Evolutionary conservation across 441 rosid species (phyloP), one percentile per base, ranked within the genome.

Genomic region (Melastoma candidum): DNA sequence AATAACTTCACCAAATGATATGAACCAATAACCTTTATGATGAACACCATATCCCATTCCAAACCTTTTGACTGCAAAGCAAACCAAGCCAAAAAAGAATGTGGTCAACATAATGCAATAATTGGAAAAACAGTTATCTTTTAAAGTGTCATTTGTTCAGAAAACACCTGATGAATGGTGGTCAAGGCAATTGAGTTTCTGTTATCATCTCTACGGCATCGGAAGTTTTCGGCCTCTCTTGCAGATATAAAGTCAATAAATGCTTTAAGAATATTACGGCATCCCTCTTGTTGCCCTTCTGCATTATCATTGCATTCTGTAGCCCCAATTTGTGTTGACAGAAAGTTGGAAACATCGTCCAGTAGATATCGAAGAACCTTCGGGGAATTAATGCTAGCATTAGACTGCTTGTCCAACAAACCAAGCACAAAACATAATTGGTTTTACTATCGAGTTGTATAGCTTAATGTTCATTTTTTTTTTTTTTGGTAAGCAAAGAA

Each of bases 41-140:
- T 74, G 81, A 93, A 93, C 71, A 88, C 97, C 44, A 70, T 59
- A 73, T 88, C 98, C 98, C 98, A 93, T 60, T 93, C 98, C 64
- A 93, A 74, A 67, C 98, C 98, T 78, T 93, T 93, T 25, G 98
- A 88, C 98, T 88, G 81, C 87, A 75, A 52, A 25, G 36, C 49
- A 64, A 56, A 46, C 39, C 46, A 55, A 55, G 25, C 41, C 41
- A 32, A 32, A 32, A 32, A 32, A 32, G 1, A 32, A 6, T 4
- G 8, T 3, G 8, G 8, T 32, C 8, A 32, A 32, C 41, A 32
- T 8, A 4, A 12, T 11, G 51, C 13, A 0, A 47, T 17, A 29
- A 1, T 39, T 36, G 12, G 39, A 47, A 48, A 41, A 47, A 13
- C 1, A 1, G 46, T 36, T 44, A 10, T 8, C 44, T 14, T 24